A percentile compares a stretch with the other conserved stretches of the same genome.
Conservation (phyloP, 305 asterid species). For the Fraxinus baroniana region DNA sequence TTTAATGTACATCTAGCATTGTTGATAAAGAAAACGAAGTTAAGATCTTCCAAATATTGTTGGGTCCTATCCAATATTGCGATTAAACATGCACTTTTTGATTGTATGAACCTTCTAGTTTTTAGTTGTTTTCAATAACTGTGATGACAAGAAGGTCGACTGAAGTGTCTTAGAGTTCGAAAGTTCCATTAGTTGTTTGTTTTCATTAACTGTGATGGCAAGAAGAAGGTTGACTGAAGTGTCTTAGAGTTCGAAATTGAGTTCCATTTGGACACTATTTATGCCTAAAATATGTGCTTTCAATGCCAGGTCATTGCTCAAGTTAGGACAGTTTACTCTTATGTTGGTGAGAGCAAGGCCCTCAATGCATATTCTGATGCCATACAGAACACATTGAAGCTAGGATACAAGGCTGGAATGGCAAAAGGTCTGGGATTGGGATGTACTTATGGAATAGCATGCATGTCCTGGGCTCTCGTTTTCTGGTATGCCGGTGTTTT, state of each 20-base stretch:
- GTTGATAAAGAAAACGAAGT: background rate
- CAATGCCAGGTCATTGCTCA: conserved; percentile 84
- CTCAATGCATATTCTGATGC: conserved; percentile 82
- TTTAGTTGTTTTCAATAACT: background rate
- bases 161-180: background rate
- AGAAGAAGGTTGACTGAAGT: background rate
- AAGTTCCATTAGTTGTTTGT: background rate
- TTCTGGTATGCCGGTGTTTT: conserved; percentile 99
- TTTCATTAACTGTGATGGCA: background rate
- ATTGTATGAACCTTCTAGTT: background rate
- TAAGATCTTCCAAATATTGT: background rate
- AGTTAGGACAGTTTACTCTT: conserved; percentile 94
- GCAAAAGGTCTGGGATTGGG: conserved; percentile 98
- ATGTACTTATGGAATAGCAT: conserved; percentile 94
- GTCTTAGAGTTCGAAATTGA: background rate
- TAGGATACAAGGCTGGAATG: conserved; percentile 98
- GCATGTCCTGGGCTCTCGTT: conserved; percentile 99
- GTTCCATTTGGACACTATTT: background rate
- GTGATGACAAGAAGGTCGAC: background rate
- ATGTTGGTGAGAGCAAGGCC: conserved; percentile 85
- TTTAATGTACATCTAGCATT: too few relatives aligned
- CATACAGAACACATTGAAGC: conserved; percentile 79
- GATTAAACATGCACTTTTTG: background rate
- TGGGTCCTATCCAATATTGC: background rate
- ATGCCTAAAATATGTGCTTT: conserved; percentile 6